These are phyloP conservation scores for Amanita subjunquillea DNA, from an alignment of 768 basidiomycete genomes.

Conservation along the genomic window DNA sequence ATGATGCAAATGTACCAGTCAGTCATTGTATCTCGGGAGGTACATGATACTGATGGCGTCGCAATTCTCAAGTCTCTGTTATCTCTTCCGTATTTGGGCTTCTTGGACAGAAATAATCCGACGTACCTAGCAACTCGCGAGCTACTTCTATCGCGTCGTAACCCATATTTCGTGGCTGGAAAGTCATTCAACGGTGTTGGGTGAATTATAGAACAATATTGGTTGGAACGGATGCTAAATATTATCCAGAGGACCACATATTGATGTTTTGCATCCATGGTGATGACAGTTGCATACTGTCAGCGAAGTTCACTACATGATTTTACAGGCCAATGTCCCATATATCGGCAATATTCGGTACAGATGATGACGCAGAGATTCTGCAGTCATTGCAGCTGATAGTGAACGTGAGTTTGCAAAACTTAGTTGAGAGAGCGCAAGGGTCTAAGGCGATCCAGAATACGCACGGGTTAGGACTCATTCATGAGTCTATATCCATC, in stretches of 20 bases:
- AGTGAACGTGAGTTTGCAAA: constrained; percentile 45
- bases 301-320: neutral
- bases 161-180: constrained; percentile 64
- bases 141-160: constrained; percentile 46
- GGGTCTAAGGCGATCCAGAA: constrained; percentile 30
- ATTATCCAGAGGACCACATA: constrained; percentile 57
- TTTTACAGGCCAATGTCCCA: constrained; percentile 66
- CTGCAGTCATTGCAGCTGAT: constrained; percentile 49
- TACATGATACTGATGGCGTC: neutral
- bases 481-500: constrained; percentile 67
- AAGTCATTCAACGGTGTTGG: constrained; percentile 58
- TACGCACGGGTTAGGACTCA: constrained; percentile 64
- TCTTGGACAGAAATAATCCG: constrained; percentile 48
- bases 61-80: constrained; percentile 46
- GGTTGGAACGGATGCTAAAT: neutral
- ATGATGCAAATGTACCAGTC: constrained; percentile 79
- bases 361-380: constrained; percentile 65
- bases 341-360: constrained; percentile 64
- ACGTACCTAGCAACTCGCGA: constrained; percentile 58
- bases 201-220: constrained; percentile 24
- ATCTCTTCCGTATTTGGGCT: constrained; percentile 71
- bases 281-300: constrained; percentile 12
- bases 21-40: constrained; percentile 12
- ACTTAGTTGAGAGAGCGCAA: neutral
- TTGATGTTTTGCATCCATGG: constrained; percentile 66